Evolutionary conservation across 257 asterid species (phyloP), one percentile per base, ranked within the genome.

Genomic region (Fraxinus pennsylvanica): DNA sequence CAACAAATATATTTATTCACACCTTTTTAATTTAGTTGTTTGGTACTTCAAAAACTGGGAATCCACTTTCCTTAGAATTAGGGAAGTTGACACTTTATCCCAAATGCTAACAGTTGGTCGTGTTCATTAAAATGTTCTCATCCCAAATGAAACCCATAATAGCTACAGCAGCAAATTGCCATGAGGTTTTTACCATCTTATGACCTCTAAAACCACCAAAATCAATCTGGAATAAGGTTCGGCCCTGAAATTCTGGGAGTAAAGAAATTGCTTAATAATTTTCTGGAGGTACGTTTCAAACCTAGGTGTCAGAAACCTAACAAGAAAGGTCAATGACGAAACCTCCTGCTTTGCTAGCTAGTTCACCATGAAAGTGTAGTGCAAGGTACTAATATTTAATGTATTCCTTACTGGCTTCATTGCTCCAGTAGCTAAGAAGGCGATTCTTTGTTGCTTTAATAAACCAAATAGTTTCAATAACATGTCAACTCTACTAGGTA

Each of bases 1-100:
- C 50, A 29, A 61, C 57, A 33, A 54, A 81, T 68, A 78, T 21
- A 71, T 68, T 72, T 74, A 78, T 25, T 33, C 82, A 79, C 83
- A 91, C 94, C 89, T 76, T 84, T 79, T 38, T 73, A 43, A 84
- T 79, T 66, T 85, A 21, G 65, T 89, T 82, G 80, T 80, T 80
- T 74, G 84, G 78, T 65, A 91, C 83, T 76, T 87, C 79, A 74
- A 84, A 74, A 79, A 72, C 78, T 22, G 81, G 78, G 29, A 81
- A 50, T 76, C 65, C 73, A 75, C 77, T 76, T 63, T 65, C 63
- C 77, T 73, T 41, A 39, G 79, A 61, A 76, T 85, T 80, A 74
- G 85, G 89, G 47, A 74, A 36, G 71, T 72, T 79, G 78, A 89
- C 73, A 66, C 33, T 30, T 30, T 30, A 30, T 30, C 3, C 33